Conservation (phyloP, 2,329 filamentous ascomycete species). For the Thelonectria rubi region DNA sequence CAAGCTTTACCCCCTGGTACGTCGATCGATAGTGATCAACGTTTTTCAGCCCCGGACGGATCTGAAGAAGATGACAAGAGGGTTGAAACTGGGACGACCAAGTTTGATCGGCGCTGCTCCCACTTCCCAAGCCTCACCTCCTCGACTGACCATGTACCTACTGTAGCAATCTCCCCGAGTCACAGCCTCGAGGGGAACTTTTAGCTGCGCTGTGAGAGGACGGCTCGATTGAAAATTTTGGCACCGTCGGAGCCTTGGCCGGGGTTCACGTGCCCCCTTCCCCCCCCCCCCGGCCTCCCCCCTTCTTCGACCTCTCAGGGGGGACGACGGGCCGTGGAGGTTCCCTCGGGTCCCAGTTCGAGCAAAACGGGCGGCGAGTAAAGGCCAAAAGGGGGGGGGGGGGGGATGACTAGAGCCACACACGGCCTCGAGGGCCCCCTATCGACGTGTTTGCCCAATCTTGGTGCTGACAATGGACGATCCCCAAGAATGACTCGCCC, state of each 20-base stretch:
- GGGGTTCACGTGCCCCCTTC: no score
- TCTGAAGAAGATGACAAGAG: not conserved
- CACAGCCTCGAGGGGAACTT: not conserved
- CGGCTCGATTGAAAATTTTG: not conserved
- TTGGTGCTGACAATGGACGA: no score
- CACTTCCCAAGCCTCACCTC: no score
- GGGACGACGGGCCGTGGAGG: not conserved
- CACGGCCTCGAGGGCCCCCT: no score
- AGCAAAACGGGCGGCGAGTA: no score
- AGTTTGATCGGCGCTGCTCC: not conserved
- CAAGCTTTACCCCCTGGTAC: not conserved
- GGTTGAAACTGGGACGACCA: not conserved
- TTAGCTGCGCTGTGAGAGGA: not conserved
- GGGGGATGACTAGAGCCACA: no score
- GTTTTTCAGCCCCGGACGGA: not conserved
- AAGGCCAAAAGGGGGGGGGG: no score
- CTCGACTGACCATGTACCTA: no score
- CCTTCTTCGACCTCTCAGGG: not conserved
- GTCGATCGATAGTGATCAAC: not conserved
- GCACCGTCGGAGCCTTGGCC: no score
- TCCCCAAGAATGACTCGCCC: no score
- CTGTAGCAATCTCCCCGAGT: no score
- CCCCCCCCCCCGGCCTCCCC: not conserved
- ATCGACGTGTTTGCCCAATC: no score
- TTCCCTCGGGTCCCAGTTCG: not conserved